Evolutionary conservation across 805 yeast species (phyloP).

Genomic region (Candida orba): DNA sequence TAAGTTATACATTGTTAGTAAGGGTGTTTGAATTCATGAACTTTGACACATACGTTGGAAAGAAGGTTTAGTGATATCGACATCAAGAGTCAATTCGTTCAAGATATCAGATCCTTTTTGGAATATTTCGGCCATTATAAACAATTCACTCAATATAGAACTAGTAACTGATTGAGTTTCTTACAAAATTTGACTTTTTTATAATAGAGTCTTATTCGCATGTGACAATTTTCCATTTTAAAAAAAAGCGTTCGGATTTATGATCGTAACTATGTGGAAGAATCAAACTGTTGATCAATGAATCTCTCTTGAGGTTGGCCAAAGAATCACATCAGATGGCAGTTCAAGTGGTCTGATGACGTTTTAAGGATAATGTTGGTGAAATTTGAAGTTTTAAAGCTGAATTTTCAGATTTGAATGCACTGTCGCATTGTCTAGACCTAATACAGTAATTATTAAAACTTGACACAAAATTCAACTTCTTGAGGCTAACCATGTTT

Average conservation of each 20-base stretch:
- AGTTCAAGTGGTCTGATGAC: no score
- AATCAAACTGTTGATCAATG: no score
- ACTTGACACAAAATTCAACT: neutral
- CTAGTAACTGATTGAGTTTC: no score
- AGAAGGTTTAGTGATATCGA: constrained; percentile 17
- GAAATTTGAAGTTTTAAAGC: no score
- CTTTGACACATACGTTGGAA: constrained; percentile 16
- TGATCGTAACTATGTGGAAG: no score
- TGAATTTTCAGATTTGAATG: no score
- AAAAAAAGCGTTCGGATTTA: no score
- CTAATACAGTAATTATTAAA: neutral
- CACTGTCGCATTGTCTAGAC: neutral
- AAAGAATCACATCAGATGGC: no score
- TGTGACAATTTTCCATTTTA: constrained; percentile 2
- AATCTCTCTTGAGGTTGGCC: no score
- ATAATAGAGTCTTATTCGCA: neutral
- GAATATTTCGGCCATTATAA: constrained; percentile 11
- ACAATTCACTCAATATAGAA: no score
- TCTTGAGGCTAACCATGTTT: neutral
- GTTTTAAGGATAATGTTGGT: no score
- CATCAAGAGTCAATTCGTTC: constrained; percentile 9
- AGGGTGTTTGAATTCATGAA: neutral
- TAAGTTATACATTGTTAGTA: constrained; percentile 1
- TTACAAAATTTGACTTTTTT: neutral
- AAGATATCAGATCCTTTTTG: constrained; percentile 3